Percentiles rank a stretch among this genome's conserved stretches.
These are phyloP conservation scores for Microcyclospora tardicrescens DNA, from an alignment of 2,329 filamentous ascomycete genomes.

Conservation along the genomic window DNA sequence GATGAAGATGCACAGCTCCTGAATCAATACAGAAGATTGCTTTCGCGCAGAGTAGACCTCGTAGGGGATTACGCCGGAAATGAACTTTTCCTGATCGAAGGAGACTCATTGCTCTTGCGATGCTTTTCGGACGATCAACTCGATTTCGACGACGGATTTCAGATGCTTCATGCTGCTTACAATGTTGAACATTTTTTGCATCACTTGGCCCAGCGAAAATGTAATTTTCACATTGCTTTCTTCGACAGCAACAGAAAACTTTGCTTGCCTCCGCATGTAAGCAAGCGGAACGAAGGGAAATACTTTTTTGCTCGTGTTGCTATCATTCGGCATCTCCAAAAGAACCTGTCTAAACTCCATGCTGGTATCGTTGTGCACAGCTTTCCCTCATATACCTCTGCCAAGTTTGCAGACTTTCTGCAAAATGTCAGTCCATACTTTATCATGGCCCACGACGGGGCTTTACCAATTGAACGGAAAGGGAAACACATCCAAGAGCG, in stretches of 20 bases:
- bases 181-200: constrained; percentile 53
- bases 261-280: constrained; percentile 39
- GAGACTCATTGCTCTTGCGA: constrained; percentile 56
- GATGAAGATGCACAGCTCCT: constrained; percentile 1
- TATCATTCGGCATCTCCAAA: constrained; percentile 50
- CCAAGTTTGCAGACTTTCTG: constrained; percentile 45
- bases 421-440: constrained; percentile 46
- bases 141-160: constrained; percentile 55
- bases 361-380: constrained; percentile 32
- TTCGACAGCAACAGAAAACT: constrained; percentile 45
- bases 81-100: constrained; percentile 60
- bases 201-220: constrained; percentile 48
- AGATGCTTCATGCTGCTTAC: constrained; percentile 58
- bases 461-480: constrained; percentile 14
- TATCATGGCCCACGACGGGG: constrained; percentile 55
- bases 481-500: constrained; percentile 9
- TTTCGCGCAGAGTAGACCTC: constrained; percentile 45
- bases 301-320: constrained; percentile 50
- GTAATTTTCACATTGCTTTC: constrained; percentile 59
- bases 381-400: constrained; percentile 36
- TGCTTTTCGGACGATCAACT: constrained; percentile 50
- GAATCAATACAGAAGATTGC: constrained; percentile 27
- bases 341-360: constrained; percentile 28
- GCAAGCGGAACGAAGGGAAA: constrained; percentile 29
- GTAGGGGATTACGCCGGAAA: constrained; percentile 64